These are phyloP conservation scores for Zasmidium cellare DNA, from an alignment of 2,329 filamentous ascomycete genomes.

Conservation along the genomic window DNA sequence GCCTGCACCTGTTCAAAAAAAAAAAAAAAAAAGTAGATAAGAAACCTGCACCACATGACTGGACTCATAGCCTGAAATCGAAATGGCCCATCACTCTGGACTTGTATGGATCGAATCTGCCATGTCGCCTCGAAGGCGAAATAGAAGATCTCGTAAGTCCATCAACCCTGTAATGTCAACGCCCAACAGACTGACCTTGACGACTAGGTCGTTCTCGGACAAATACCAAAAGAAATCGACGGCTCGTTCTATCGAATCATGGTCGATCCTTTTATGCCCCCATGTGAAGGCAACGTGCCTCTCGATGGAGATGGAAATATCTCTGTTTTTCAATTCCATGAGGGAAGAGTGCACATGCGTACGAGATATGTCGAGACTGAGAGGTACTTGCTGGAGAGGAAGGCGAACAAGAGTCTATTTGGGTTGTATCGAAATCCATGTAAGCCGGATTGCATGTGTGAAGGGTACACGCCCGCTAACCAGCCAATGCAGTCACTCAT, in stretches of 20 bases:
- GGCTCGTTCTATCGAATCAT: conserved; percentile 48
- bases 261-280: conserved; percentile 56
- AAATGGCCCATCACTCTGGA: conserved; percentile 22
- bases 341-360: conserved; percentile 45
- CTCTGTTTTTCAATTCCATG: conserved; percentile 43
- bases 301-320: conserved; percentile 49
- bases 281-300: conserved; percentile 57
- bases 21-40: not conserved
- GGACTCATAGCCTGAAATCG: conserved; percentile 7
- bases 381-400: conserved; percentile 41
- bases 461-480: no score
- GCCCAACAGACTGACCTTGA: no score
- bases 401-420: conserved; percentile 46
- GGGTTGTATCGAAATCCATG: conserved; percentile 60
- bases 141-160: conserved; percentile 25
- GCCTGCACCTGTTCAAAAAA: not conserved
- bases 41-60: not conserved
- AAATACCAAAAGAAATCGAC: conserved; percentile 34
- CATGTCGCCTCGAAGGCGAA: conserved; percentile 44
- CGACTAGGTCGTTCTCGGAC: conserved; percentile 26
- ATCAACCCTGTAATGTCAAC: no score
- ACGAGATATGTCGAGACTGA: conserved; percentile 47
- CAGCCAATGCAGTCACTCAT: no score
- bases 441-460: no score
- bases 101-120: conserved; percentile 25